Percentiles rank a stretch among this genome's conserved stretches.
Conservation (phyloP, 768 basidiomycete genomes). For the Pisolithus tinctorius region DNA sequence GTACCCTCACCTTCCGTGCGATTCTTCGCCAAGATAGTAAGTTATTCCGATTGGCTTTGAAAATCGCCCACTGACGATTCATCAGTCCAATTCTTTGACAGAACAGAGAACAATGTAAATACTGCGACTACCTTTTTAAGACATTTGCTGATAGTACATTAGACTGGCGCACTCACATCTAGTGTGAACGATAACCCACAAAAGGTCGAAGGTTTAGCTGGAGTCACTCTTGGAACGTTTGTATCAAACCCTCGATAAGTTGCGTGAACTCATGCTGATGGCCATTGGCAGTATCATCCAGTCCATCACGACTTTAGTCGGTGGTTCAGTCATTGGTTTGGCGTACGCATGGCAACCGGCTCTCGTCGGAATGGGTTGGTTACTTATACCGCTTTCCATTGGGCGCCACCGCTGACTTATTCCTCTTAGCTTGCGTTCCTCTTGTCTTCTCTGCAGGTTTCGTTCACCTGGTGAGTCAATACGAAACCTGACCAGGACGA, state of each 20-base stretch:
- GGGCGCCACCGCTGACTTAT: neutral
- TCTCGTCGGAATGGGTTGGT: constrained; percentile 75
- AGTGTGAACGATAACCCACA: constrained; percentile 81
- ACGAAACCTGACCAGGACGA: neutral
- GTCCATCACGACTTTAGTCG: constrained; percentile 56
- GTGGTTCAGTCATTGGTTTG: constrained; percentile 73
- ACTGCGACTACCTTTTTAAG: neutral
- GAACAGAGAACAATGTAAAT: constrained; percentile 70
- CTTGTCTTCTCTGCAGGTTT: constrained; percentile 70
- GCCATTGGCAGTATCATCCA: constrained; percentile 62
- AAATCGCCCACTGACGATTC: neutral
- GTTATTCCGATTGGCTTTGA: constrained; percentile 8
- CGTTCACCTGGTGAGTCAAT: constrained; percentile 61
- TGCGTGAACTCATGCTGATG: neutral
- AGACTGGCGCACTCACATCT: constrained; percentile 79
- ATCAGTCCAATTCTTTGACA: constrained; percentile 81
- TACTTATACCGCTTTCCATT: neutral
- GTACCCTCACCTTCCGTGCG: constrained; percentile 67
- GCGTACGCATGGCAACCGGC: constrained; percentile 71
- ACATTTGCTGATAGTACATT: neutral
- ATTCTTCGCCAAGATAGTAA: constrained; percentile 83
- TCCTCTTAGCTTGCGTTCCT: constrained; percentile 54
- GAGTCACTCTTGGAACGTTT: constrained; percentile 76
- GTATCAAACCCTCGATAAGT: constrained; percentile 15
- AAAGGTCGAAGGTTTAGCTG: constrained; percentile 83